Evolutionary conservation across 345 rosid species (phyloP), one percentile per base, ranked within the genome.

Genomic region (Syzygium aromaticum): DNA sequence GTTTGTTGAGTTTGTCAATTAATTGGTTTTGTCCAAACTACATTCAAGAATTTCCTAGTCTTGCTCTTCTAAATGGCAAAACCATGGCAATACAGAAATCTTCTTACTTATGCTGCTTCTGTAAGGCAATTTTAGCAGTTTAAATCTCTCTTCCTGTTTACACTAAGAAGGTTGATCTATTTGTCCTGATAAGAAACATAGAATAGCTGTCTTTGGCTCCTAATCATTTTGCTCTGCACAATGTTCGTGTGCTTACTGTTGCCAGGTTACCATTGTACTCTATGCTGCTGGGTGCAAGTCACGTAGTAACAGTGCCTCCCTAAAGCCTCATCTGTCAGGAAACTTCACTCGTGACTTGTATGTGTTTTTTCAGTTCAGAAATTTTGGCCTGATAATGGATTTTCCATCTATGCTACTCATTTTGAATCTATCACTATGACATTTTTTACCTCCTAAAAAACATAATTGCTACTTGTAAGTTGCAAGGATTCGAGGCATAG

Each of bases 341-440:
- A 94, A 93, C 92, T 88, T 94, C 86, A 87, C 94, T 77, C 88
- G 95, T 85, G 98, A 97, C 94, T 97, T 98, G 99, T 96, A 93
- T 77, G 63, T 84, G 6, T 83, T 54, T 51, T 6, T 0, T 19
- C 80, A 73, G 0, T 33, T 33, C 61, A 54, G 46, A 84, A 54
- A 84, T 84, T 43, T 84, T 30, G 49, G 86, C 11, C n/a, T 33
- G 46, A 43, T 54, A 3, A 57, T 84, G 16, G 63, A 84, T 16
- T 28, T 27, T 30, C 61, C 61, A 52, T 54, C 49, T 40, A 33
- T 84, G 56, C 0, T 21, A 11, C 23, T 67, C 80, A 33, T 33
- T 33, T 33, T 0, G 49, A 33, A 13, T 67, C 46, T 33, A 73
- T 73, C 25, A 17, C 25, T 73, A 4, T 6, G 0, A 5, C 38